Evolutionary conservation across 805 yeast genomes (phyloP).

Genomic region (Cyberlindnera euphorbiae): DNA sequence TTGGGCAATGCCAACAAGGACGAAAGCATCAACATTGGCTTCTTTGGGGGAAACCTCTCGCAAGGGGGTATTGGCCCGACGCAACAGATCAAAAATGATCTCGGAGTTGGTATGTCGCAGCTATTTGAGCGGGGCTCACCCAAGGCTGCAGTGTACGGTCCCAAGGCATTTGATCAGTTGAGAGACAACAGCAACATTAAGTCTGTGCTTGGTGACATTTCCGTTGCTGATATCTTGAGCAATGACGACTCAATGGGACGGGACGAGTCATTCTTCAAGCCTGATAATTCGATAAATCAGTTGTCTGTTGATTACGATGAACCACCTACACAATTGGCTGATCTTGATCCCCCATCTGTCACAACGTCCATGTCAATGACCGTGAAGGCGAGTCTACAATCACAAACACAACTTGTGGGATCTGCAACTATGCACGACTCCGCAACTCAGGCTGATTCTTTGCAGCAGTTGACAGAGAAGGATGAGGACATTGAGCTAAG

Average conservation of each 20-base stretch:
- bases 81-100: conserved; percentile 12
- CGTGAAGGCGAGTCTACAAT: not conserved
- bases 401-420: conserved; percentile 1
- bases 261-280: conserved; percentile 3
- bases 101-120: conserved; percentile 20
- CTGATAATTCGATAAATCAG: not conserved
- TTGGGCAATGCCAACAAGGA: conserved; percentile 2
- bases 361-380: conserved; percentile 7
- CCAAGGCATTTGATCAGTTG: conserved; percentile 13
- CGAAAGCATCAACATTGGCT: conserved; percentile 17
- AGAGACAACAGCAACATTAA: conserved; percentile 7
- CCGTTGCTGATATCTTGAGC: conserved; percentile 4
- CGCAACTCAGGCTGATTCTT: conserved; percentile 5
- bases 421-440: conserved; percentile 2
- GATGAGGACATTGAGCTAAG: conserved; percentile 1
- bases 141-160: conserved; percentile 1
- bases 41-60: conserved; percentile 23
- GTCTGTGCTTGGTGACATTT: conserved; percentile 6
- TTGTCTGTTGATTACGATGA: conserved; percentile 6
- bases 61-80: conserved; percentile 10
- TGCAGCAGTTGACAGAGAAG: conserved; percentile 1
- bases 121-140: conserved; percentile 21
- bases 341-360: not conserved
- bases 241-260: conserved; percentile 1
- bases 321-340: conserved; percentile 10